Evolutionary conservation across 345 rosid genomes (phyloP).

Genomic region (Eucalyptus pauciflora): DNA sequence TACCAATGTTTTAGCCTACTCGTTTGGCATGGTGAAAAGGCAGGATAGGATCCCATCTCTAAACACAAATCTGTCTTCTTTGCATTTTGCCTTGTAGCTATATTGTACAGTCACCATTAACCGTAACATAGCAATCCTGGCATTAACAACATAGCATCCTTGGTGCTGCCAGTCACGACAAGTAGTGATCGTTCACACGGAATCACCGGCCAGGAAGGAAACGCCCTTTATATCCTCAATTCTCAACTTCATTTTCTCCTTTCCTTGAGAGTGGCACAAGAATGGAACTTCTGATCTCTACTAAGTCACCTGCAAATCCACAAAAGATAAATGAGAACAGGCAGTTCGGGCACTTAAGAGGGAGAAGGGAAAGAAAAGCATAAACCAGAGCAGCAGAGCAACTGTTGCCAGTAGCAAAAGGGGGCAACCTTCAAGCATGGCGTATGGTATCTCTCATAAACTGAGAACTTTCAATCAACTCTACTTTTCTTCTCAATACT

Average conservation of each 20-base stretch:
- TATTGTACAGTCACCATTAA: neutral
- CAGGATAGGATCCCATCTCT: neutral
- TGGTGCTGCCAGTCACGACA: neutral
- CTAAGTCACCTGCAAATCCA: neutral
- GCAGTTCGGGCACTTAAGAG: neutral
- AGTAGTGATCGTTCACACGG: neutral
- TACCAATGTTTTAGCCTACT: neutral
- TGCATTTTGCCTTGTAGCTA: neutral
- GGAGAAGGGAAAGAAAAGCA: neutral
- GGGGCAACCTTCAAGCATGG: neutral
- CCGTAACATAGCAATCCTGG: neutral
- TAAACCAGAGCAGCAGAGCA: neutral
- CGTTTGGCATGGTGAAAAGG: neutral
- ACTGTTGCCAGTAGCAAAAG: neutral
- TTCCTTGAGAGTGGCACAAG: neutral
- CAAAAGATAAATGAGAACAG: neutral
- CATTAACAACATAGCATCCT: neutral
- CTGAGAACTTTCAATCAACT: slow-evolving; percentile 17
- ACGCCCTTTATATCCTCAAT: neutral
- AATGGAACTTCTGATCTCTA: neutral
- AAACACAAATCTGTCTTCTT: neutral
- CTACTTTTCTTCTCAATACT: slow-evolving; percentile 42
- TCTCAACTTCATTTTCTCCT: neutral
- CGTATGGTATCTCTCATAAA: neutral
- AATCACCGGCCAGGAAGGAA: neutral